Percentiles rank a stretch among this genome's conserved stretches.
These are phyloP conservation scores for Stenocarpella maydis DNA, from an alignment of 2,329 filamentous ascomycete genomes.

Conservation along the genomic window DNA sequence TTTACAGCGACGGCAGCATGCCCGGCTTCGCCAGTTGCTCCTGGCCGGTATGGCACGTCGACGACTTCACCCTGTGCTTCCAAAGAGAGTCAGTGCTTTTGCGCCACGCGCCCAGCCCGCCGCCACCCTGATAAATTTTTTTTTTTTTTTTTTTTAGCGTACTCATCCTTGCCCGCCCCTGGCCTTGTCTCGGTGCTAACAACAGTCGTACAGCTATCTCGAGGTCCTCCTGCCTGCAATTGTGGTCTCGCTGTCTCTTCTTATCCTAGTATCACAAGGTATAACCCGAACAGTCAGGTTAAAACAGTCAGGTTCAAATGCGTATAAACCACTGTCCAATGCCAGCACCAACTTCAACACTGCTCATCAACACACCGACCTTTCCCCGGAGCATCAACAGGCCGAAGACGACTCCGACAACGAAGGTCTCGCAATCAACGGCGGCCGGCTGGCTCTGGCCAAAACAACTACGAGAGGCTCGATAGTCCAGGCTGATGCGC, in stretches of 20 bases:
- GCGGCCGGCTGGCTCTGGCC: conserved; percentile 62
- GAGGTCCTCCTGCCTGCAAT: conserved; percentile 81
- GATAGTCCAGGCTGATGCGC: conserved; percentile 77
- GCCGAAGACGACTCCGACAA: conserved; percentile 65
- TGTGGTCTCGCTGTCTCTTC: conserved; percentile 73
- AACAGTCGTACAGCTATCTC: conserved; percentile 67
- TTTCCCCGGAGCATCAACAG: conserved; percentile 57
- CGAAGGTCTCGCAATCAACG: conserved; percentile 64
- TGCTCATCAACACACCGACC: conserved; percentile 57
- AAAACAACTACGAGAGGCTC: conserved; percentile 70
- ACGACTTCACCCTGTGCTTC: conserved; percentile 72
- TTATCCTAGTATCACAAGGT: conserved; percentile 69
- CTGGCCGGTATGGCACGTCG: conserved; percentile 68
- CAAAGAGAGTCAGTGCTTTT: conserved; percentile 65
- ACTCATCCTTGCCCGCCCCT: conserved; percentile 14
- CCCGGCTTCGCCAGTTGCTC: conserved; percentile 63
- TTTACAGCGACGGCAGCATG: conserved; percentile 25
- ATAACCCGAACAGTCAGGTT: conserved; percentile 60
- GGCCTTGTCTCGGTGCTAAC: conserved; percentile 23
- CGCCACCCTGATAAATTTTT: no score
- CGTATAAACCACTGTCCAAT: conserved; percentile 65
- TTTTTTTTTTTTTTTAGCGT: conserved; percentile 11
- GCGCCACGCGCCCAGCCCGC: conserved; percentile 18
- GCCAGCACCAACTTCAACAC: conserved; percentile 47
- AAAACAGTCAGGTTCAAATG: conserved; percentile 52